Base-by-base conservation (phyloP, 768 basidiomycete species). In the Calocera viscosa region DNA sequence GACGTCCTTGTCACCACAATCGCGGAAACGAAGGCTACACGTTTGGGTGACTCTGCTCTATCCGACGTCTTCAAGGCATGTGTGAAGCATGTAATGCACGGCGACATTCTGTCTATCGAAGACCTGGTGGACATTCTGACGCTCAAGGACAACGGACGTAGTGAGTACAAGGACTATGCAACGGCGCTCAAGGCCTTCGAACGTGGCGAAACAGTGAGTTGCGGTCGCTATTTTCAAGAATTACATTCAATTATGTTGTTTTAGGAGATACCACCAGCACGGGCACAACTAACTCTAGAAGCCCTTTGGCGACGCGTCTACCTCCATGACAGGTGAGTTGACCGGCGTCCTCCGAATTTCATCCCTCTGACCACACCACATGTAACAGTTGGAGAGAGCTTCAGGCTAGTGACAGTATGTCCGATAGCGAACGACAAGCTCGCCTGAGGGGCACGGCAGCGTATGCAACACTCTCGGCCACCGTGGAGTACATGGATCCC, bases 251-350 rank as follows among this genome's bases (percentile, higher is more conserved):
- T 47, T 43, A 65, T 47, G 63, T 19, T 19, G 33, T 35, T 38
- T 35, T 65, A 91, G 88, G 81, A 82, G 65, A 72, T 91, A 1
- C 92, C 93, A 0, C 84, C 86, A 67, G 83, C 83, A 34, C 81
- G 94, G 63, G 82, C 82, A 73, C 72, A 82, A 43, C 84, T 88
- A 28, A 86, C 90, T 2, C 83, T 90, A 72, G 81, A 86, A 53
- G 85, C 84, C 34, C 81, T 91, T 17, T 97, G 94, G 94, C 83
- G 94, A 38, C 81, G 94, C 33, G 83, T 95, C 53, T 95, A 90
- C 73, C 81, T 89, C 64, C 87, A 91, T 64, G 93, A 97, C 74
- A 84, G 96, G 94, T 95, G 75, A 68, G 87, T 80, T 1, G 16
- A 53, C 33, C 16, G 34, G 41, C 17, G 26, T 49, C 39, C n/a